Evolutionary conservation across 306 rosid species (phyloP), one percentile per base, ranked within the genome.

Genomic region (Quercus wislizeni): DNA sequence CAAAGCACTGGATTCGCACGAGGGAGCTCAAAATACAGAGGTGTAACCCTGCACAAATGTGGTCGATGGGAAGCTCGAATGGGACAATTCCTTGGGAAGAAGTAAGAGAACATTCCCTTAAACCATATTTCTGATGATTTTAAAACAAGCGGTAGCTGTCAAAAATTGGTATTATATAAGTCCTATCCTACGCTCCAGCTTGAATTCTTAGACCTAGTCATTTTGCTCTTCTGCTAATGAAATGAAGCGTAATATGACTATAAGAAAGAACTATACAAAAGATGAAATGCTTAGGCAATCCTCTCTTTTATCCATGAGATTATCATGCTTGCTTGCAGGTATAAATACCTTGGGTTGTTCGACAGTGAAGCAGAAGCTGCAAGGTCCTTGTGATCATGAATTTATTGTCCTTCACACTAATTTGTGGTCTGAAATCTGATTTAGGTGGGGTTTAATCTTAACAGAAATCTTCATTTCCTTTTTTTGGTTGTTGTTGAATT

Each of bases 61-160:
- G 98, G 98, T 18, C 84, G 98, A 74, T 94, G 98, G 98, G 98
- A 94, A 78, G 97, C 98, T 86, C 97, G 97, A 0, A 91, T 92
- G 98, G 98, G 97, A 25, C 98, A 94, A 88, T 86, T 94, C 79
- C 89, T 92, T 21, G 97, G 97, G 20, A 94, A 92, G 78, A 94
- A 94, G 98, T 94, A 76, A 84, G 92, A 21, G 46, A 78, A 4
- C 46, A 69, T 15, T 55, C 28, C 31, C 56, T 79, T 65, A 79
- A 76, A 10, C 55, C 35, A 56, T 28, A 25, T 80, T 27, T 76
- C 28, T 4, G 14, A 1, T 52, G 41, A 41, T 78, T 31, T 27
- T 75, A 65, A 71, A 74, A 83, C 87, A 73, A 51, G 84, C 79
- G 65, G 71, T 78, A 76, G 76, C 70, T 88, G 71, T 65, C 46